These are phyloP conservation scores for Citrus glauca DNA, from an alignment of 345 rosid genomes.

Conservation along the genomic window DNA sequence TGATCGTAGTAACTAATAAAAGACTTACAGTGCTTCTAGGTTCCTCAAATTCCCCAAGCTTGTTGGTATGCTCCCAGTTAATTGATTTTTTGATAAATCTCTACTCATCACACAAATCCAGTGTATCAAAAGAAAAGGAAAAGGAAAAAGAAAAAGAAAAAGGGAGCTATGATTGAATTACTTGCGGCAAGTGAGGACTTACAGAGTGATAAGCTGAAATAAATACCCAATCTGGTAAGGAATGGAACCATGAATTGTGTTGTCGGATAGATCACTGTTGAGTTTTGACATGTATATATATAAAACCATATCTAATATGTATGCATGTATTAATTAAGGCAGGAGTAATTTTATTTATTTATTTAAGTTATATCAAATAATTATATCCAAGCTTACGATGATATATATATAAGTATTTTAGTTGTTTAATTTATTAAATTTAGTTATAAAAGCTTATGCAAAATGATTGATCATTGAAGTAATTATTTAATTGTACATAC, in stretches of 20 bases:
- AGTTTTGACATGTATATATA: neutral
- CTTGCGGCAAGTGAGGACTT: neutral
- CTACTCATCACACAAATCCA: neutral
- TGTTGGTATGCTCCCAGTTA: neutral
- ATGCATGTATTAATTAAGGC: neutral
- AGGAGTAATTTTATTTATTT: neutral
- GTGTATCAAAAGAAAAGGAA: no score
- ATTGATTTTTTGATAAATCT: neutral
- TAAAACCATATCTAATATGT: neutral
- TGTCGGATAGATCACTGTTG: slow-evolving; percentile 1
- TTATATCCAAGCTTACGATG: neutral
- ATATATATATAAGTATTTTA: no score
- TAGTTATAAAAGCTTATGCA: no score
- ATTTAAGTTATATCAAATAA: no score
- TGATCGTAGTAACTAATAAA: no score
- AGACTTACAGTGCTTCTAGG: neutral
- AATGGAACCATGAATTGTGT: neutral
- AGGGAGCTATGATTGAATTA: no score
- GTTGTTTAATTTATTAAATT: no score
- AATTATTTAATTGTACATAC: neutral
- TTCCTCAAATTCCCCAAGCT: neutral
- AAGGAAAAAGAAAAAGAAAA: no score
- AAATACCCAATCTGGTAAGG: neutral
- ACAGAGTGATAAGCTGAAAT: neutral
- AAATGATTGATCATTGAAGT: no score